phyloP scores from a whole-genome alignment of 495 filamentous ascomycete species.

The Daldinia decipiens region DNA sequence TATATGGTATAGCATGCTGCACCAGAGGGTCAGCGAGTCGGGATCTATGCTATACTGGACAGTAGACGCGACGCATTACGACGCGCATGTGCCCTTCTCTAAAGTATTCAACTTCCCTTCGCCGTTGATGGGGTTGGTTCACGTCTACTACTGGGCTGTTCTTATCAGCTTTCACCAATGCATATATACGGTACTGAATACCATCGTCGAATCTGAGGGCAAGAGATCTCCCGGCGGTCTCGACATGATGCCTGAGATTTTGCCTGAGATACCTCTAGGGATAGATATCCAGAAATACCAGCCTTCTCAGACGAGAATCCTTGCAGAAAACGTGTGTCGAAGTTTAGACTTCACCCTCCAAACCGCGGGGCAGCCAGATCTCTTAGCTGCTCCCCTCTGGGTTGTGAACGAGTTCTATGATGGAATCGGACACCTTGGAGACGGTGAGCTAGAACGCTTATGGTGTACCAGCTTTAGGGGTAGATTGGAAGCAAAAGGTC shows the following conservation, averaged over 20 bases:
- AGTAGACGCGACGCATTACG: conserved; percentile 13
- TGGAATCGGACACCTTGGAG: conserved; percentile 40
- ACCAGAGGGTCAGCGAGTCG: conserved; percentile 34
- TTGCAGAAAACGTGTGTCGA: conserved; percentile 53
- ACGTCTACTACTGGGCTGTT: conserved; percentile 55
- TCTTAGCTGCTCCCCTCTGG: conserved; percentile 50
- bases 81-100: conserved; percentile 50
- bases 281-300: conserved; percentile 45
- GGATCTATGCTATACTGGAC: conserved; percentile 44
- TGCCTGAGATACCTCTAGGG: conserved; percentile 38
- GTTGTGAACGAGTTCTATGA: conserved; percentile 51
- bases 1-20: conserved; percentile 51
- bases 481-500: conserved; percentile 41
- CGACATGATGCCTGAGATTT: conserved; percentile 36
- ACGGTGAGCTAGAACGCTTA: conserved; percentile 51
- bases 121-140: conserved; percentile 47
- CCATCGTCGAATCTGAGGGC: conserved; percentile 48
- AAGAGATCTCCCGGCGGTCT: conserved; percentile 2
- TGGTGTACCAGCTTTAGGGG: conserved; percentile 56
- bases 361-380: conserved; percentile 52
- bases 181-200: conserved; percentile 51
- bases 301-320: conserved; percentile 41
- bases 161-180: conserved; percentile 54
- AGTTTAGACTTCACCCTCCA: conserved; percentile 52
- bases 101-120: conserved; percentile 51